Conservation (phyloP, 2,329 filamentous ascomycete species). For the Xylariaceae sp. region DNA sequence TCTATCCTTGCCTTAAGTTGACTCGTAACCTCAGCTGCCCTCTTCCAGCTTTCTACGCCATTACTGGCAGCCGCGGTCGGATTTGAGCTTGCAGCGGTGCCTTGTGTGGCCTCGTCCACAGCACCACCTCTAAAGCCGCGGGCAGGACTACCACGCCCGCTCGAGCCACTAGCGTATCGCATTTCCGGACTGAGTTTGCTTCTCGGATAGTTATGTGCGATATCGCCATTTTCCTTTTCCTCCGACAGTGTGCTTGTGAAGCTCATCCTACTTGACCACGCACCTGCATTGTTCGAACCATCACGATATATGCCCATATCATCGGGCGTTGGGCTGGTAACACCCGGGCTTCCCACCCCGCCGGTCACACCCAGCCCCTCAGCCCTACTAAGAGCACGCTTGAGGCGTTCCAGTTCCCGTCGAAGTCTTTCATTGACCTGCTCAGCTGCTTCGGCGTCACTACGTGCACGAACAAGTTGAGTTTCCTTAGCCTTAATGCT, state of each 20-base stretch:
- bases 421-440: conserved; percentile 82
- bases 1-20: conserved; percentile 97
- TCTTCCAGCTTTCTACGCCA: conserved; percentile 90
- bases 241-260: conserved; percentile 72
- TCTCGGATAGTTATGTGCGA: conserved; percentile 48
- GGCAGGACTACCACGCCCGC: conserved; percentile 65
- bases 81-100: conserved; percentile 28
- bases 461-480: conserved; percentile 88
- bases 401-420: conserved; percentile 89
- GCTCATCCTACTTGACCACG: conserved; percentile 60
- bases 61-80: conserved; percentile 43
- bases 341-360: conserved; percentile 48
- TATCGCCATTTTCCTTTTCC: conserved; percentile 76
- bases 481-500: conserved; percentile 99
- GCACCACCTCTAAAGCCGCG: conserved; percentile 55
- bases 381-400: conserved; percentile 77
- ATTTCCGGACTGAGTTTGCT: conserved; percentile 62
- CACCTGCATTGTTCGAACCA: conserved; percentile 45
- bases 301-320: conserved; percentile 67
- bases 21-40: conserved; percentile 96
- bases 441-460: conserved; percentile 88
- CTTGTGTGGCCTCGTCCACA: conserved; percentile 35
- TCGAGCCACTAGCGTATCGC: conserved; percentile 60
- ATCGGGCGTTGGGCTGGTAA: conserved; percentile 61
- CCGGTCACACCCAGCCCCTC: conserved; percentile 54